Base-by-base conservation (phyloP, 345 rosid genomes). In the Toxicodendron radicans region DNA sequence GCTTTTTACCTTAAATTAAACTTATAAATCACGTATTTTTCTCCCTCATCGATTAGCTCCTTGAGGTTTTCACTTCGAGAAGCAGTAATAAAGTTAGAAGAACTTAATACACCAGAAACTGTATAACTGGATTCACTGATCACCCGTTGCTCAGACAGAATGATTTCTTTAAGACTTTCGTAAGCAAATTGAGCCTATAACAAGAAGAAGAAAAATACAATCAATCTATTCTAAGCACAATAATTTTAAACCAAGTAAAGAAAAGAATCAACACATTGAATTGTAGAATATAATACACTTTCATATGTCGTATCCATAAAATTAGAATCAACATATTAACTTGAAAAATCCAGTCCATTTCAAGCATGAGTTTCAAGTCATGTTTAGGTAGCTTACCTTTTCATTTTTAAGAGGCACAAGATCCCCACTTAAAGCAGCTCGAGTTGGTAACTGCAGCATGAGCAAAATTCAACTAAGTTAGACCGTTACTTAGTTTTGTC, bases 341-440 rank as follows among this genome's bases (percentile, higher is more conserved):
- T 3, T 58, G 64, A 58, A 56, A 18, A n/a, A 38, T 38, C 43
- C 7, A 38, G 43, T 38, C 9, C 43, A 38, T 3, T 51, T 17
- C 24, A 30, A 4, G 46, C 7, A 46, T 18, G 11, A 59, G 46
- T 58, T 45, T 71, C 63, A 45, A 71, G 51, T 43, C 56, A 14
- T 24, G 57, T 35, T 7, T 21, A 38, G 41, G 64, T 1, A 58
- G 46, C 64, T 70, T 72, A 94, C 98, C 90, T 87, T 89, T 78
- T 86, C 85, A 56, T 83, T 90, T 59, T 77, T 83, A 60, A 94
- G 89, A 82, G 94, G 87, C 72, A 80, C 57, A 56, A 89, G 80
- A 70, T 92, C 95, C 68, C 98, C 98, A 18, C 83, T 88, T 66
- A 94, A 73, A 80, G 97, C 97, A 79, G 90, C 85, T 75, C 91